Percentiles rank a stretch among this genome's conserved stretches.
These are phyloP conservation scores for Phytophthora cactorum DNA, from an alignment of 352 stramenopile species.

Conservation along the genomic window DNA sequence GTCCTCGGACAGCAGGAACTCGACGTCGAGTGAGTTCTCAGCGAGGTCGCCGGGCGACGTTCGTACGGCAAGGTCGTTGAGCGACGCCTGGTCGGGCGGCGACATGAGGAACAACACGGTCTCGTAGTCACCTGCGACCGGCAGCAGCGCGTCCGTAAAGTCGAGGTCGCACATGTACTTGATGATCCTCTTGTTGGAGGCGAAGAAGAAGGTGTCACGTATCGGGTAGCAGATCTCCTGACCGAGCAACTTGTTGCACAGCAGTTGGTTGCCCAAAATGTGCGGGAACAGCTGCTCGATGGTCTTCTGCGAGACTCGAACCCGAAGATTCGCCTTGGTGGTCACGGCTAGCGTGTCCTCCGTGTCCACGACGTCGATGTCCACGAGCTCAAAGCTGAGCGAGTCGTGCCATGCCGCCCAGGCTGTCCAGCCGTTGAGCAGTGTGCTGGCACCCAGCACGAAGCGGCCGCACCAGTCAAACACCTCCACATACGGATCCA, in stretches of 20 bases:
- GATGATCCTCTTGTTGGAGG: constrained; percentile 42
- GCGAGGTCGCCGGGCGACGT: constrained; percentile 30
- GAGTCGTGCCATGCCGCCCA: constrained; percentile 49
- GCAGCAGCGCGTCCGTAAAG: constrained; percentile 43
- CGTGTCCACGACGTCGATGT: constrained; percentile 44
- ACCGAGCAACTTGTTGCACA: constrained; percentile 39
- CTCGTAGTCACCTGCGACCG: constrained; percentile 39
- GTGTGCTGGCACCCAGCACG: constrained; percentile 33
- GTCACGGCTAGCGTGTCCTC: constrained; percentile 44
- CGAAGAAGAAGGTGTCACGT: constrained; percentile 55
- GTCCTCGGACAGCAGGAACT: constrained; percentile 48
- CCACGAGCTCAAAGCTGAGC: constrained; percentile 42
- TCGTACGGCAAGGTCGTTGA: constrained; percentile 47
- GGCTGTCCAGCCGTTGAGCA: constrained; percentile 49
- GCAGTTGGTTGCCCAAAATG: constrained; percentile 25
- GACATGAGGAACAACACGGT: constrained; percentile 45
- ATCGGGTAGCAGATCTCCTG: constrained; percentile 51
- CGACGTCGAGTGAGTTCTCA: constrained; percentile 42
- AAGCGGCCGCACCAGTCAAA: constrained; percentile 53
- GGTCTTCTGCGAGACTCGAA: constrained; percentile 45
- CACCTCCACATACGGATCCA: constrained; percentile 48
- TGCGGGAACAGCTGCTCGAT: constrained; percentile 52
- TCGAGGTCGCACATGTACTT: constrained; percentile 56
- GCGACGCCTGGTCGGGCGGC: constrained; percentile 37
- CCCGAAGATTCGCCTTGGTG: constrained; percentile 41